Percentiles rank a stretch among this genome's conserved stretches.
Conservation (phyloP, 1,284 basidiomycete species). For the Cutaneotrichosporon arboriforme region DNA sequence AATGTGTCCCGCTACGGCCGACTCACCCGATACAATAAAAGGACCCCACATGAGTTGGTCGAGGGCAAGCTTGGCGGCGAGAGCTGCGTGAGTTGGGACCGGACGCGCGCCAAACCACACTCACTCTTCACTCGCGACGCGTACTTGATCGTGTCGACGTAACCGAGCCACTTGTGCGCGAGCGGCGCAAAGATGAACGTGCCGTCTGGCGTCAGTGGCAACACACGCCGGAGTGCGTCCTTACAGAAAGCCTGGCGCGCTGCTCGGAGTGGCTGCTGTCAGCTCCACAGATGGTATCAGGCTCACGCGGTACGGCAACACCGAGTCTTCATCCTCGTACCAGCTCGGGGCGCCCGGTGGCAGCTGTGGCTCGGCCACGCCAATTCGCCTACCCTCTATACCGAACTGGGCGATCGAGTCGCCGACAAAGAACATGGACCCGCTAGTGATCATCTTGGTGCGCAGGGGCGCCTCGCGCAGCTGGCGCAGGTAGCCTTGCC, state of each 20-base stretch:
- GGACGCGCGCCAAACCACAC: not conserved
- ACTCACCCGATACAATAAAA: slow-evolving; percentile 17
- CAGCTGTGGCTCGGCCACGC: not conserved
- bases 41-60: slow-evolving; percentile 21
- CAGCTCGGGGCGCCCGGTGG: not conserved
- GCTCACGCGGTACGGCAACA: not conserved
- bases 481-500: slow-evolving; percentile 8
- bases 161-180: slow-evolving; percentile 14
- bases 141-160: slow-evolving; percentile 10
- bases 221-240: not conserved
- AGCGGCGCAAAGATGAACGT: slow-evolving; percentile 18
- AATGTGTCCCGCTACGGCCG: not conserved
- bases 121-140: slow-evolving; percentile 12
- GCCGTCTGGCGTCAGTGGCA: slow-evolving; percentile 14
- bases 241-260: slow-evolving; percentile 12
- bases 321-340: not conserved
- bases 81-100: slow-evolving; percentile 1
- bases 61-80: slow-evolving; percentile 8
- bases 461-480: slow-evolving; percentile 10
- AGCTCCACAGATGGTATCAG: not conserved
- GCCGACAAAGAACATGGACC: slow-evolving; percentile 14
- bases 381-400: slow-evolving; percentile 13
- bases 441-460: slow-evolving; percentile 21
- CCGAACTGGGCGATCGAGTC: slow-evolving; percentile 23
- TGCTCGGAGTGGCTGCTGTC: slow-evolving; percentile 9